These are phyloP conservation scores for Rosa hybrid DNA, from an alignment of 331 rosid genomes.

Conservation along the genomic window DNA sequence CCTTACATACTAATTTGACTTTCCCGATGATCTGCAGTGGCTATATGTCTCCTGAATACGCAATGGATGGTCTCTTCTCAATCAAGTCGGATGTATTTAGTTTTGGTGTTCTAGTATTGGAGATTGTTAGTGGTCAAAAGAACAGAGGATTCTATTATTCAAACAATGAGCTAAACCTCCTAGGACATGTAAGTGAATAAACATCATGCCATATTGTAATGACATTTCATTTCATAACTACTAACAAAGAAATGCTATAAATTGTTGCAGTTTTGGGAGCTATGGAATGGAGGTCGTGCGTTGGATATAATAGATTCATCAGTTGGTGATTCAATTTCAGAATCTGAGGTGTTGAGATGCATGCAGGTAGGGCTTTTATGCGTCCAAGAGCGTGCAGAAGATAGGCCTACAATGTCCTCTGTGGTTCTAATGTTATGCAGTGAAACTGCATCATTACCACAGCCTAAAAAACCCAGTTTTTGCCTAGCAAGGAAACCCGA, in stretches of 20 bases:
- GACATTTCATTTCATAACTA: neutral
- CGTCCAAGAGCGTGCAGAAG: conserved; percentile 86
- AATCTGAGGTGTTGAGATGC: conserved; percentile 65
- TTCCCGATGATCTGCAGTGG: conserved; percentile 45
- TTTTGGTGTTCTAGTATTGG: conserved; percentile 77
- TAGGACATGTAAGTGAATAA: conserved; percentile 52
- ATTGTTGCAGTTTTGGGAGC: conserved; percentile 66
- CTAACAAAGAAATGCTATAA: neutral
- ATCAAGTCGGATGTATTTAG: conserved; percentile 87
- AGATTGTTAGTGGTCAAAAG: conserved; percentile 66
- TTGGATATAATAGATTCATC: conserved; percentile 60
- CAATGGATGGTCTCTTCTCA: conserved; percentile 75
- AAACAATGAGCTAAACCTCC: conserved; percentile 62
- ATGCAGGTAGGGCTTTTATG: conserved; percentile 78
- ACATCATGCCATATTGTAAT: neutral
- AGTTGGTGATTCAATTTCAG: conserved; percentile 29
- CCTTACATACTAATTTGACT: conserved; percentile 5
- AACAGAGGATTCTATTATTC: conserved; percentile 63
- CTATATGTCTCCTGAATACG: conserved; percentile 90
- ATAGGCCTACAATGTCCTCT: conserved; percentile 72
- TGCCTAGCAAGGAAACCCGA: conserved; percentile 45
- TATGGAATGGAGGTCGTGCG: conserved; percentile 61
- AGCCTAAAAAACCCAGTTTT: conserved; percentile 77
- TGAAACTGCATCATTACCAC: conserved; percentile 62
- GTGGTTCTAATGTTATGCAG: conserved; percentile 73